phyloP scores from a whole-genome alignment of 2,329 filamentous ascomycete genomes.

The Curvularia hawaiiensis region DNA sequence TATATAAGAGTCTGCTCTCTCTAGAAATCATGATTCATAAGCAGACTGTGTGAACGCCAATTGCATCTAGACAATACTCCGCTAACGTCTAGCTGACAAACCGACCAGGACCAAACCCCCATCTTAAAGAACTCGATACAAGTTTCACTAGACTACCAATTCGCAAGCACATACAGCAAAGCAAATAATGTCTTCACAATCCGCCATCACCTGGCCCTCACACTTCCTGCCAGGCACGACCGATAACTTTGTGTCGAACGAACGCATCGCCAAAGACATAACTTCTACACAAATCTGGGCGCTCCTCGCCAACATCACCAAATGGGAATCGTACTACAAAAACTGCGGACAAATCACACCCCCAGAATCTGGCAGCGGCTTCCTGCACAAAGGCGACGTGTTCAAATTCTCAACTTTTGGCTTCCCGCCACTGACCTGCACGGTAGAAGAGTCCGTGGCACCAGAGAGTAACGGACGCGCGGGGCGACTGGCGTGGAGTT shows the following conservation, averaged over 20 bases:
- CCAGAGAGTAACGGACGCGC: slow-evolving; percentile 29
- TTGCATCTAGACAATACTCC: neutral
- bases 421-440: slow-evolving; percentile 39
- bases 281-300: slow-evolving; percentile 41
- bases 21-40: neutral
- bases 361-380: slow-evolving; percentile 25
- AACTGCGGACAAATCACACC: slow-evolving; percentile 40
- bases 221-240: slow-evolving; percentile 45
- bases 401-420: slow-evolving; percentile 47
- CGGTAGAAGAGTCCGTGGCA: slow-evolving; percentile 19
- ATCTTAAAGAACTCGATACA: neutral
- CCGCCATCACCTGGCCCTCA: slow-evolving; percentile 41
- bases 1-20: neutral
- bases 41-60: neutral
- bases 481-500: slow-evolving; percentile 27
- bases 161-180: neutral
- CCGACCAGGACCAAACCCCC: too few relatives aligned
- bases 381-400: slow-evolving; percentile 32
- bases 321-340: slow-evolving; percentile 45
- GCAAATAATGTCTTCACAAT: slow-evolving; percentile 18
- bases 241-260: slow-evolving; percentile 46
- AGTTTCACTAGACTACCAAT: neutral
- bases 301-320: slow-evolving; percentile 38
- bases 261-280: slow-evolving; percentile 36
- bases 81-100: neutral